phyloP scores from a whole-genome alignment of 495 filamentous ascomycete genomes.

The Neurospora sp. region DNA sequence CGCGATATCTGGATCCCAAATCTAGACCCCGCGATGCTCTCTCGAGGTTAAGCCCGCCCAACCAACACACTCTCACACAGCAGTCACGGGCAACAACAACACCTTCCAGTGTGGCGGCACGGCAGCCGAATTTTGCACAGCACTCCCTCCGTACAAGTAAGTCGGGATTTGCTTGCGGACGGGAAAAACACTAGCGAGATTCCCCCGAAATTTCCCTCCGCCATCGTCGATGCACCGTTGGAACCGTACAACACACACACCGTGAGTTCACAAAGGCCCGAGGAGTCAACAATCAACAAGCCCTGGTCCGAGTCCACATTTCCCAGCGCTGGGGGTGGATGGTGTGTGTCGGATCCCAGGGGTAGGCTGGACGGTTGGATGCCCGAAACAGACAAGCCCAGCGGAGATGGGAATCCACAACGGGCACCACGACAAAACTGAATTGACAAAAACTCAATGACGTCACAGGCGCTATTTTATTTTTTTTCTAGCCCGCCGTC shows the following conservation, averaged over 20 bases:
- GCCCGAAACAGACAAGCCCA: neutral
- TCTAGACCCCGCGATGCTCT: neutral
- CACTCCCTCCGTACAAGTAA: neutral
- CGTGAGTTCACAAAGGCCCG: neutral
- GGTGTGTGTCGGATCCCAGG: neutral
- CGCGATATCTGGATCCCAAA: neutral
- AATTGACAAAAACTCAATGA: neutral
- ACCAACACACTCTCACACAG: neutral
- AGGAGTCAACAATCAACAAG: neutral
- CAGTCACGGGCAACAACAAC: neutral
- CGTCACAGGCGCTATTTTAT: neutral
- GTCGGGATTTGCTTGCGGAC: neutral
- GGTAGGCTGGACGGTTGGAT: neutral
- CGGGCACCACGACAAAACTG: neutral
- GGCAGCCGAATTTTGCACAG: neutral
- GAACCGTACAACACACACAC: neutral
- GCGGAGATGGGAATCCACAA: neutral
- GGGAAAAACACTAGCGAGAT: neutral
- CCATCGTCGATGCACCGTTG: neutral
- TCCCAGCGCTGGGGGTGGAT: neutral
- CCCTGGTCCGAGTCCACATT: neutral
- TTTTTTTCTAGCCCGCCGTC: neutral
- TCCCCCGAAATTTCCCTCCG: neutral
- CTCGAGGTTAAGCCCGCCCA: neutral
- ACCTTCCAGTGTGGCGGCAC: neutral